Evolutionary conservation across 768 basidiomycete genomes (phyloP), one percentile per base, ranked within the genome.

Genomic region (Panus rudis): DNA sequence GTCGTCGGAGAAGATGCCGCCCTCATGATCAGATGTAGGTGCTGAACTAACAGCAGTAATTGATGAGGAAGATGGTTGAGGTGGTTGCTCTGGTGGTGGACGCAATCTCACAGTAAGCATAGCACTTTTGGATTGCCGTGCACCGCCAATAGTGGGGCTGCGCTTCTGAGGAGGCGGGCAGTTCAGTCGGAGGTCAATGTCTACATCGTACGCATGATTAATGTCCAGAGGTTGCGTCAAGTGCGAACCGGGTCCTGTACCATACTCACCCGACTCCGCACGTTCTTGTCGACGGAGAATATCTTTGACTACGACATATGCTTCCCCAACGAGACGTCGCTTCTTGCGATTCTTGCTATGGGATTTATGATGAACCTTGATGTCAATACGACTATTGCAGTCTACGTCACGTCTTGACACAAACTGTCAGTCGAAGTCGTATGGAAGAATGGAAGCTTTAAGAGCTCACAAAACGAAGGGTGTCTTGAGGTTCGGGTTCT

Each of bases 401-500:
- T 65, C 55, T 0, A 59, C 67, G 12, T 72, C 64, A 17, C 62
- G 57, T 27, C 81, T 82, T 39, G 7, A 34, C 13, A 32, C 8
- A 4, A 35, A 16, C 17, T 50, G 19, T 41, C 14, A 28, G 8
- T 17, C 6, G 21, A 3, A 8, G 20, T 14, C 8, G 13, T 7
- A 23, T 6, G 12, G 10, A 26, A 7, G 19, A 16, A 28, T 28
- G 26, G 11, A 34, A 24, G 41, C 24, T 13, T 30, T 30, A 6
- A 16, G 20, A 3, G 66, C 79, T 42, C 55, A 84, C 84, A 84
- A 64, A 21, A 56, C 50, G 44, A 79, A 72, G 1, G 58, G 60
- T 1, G 71, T 65, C 48, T 77, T 81, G 37, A 77, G 61, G 52
- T 86, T 85, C 1, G 80, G 73, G 44, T 79, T 82, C 53, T 84